Evolutionary conservation across 371 early-diverging fungal species (phyloP).

Genomic region (Massospora cicadina): DNA sequence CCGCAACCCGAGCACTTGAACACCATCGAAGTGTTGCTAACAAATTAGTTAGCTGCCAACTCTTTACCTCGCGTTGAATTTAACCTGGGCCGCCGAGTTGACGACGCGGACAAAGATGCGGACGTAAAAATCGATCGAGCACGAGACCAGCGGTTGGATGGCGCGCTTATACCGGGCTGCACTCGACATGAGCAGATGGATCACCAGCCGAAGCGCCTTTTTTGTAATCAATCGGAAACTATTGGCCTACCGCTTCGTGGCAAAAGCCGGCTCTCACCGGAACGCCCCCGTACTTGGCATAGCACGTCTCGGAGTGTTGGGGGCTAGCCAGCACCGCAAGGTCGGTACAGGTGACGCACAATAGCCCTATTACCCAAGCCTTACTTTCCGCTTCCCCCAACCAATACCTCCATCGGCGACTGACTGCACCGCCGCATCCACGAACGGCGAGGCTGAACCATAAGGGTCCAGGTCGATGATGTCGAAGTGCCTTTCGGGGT

Average conservation of each 20-base stretch:
- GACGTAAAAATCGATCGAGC: slow-evolving; percentile 98
- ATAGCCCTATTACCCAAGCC: slow-evolving; percentile 31
- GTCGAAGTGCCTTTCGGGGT: slow-evolving; percentile 39
- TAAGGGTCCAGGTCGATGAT: slow-evolving; percentile 97
- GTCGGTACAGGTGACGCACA: slow-evolving; percentile 99
- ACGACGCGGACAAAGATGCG: slow-evolving; percentile 95
- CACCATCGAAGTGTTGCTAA: slow-evolving; percentile 55
- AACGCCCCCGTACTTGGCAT: slow-evolving; percentile 89
- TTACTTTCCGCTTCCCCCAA: neutral
- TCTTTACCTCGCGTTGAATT: slow-evolving; percentile 47
- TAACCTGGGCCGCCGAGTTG: slow-evolving; percentile 54
- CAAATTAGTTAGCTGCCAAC: neutral
- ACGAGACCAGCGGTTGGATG: slow-evolving; percentile 83
- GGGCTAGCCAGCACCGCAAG: slow-evolving; percentile 88
- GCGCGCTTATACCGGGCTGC: slow-evolving; percentile 76
- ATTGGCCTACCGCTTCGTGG: slow-evolving; percentile 40
- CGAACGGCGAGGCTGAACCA: slow-evolving; percentile 93
- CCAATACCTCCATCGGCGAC: slow-evolving; percentile 73
- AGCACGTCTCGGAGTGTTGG: slow-evolving; percentile 82
- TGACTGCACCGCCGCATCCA: slow-evolving; percentile 91
- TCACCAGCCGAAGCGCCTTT: slow-evolving; percentile 73
- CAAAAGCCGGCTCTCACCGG: slow-evolving; percentile 64
- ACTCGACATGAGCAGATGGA: slow-evolving; percentile 67
- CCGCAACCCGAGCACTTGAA: slow-evolving; percentile 77
- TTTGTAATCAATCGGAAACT: slow-evolving; percentile 8